phyloP scores from a whole-genome alignment of 2,329 filamentous ascomycete genomes.

The Xylogone sp. region DNA sequence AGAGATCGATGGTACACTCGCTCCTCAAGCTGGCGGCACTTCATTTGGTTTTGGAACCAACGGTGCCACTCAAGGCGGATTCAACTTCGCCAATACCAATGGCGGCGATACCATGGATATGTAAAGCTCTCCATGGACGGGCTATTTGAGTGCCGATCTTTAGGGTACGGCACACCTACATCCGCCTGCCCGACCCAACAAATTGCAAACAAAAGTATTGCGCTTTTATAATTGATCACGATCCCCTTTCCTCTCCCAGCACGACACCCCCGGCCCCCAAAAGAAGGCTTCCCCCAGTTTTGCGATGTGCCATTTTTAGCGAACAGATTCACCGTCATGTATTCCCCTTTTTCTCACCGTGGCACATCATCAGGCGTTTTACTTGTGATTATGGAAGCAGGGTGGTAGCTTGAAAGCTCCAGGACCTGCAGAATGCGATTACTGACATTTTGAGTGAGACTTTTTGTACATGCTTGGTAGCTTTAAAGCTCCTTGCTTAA shows the following conservation, averaged over 20 bases:
- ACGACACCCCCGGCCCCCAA: slow-evolving; percentile 10
- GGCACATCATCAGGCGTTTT: slow-evolving; percentile 28
- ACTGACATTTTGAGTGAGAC: neutral
- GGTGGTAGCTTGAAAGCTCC: slow-evolving; percentile 33
- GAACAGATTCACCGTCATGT: slow-evolving; percentile 34
- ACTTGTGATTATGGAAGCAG: slow-evolving; percentile 12
- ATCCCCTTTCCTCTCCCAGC: slow-evolving; percentile 7
- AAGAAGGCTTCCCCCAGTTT: slow-evolving; percentile 16
- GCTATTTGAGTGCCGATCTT: neutral
- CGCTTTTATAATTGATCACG: neutral
- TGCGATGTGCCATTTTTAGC: slow-evolving; percentile 30
- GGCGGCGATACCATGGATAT: slow-evolving; percentile 72
- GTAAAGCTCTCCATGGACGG: slow-evolving; percentile 42
- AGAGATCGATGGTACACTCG: slow-evolving; percentile 70
- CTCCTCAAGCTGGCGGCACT: slow-evolving; percentile 62
- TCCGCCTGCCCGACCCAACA: neutral
- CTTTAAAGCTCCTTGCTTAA: neutral
- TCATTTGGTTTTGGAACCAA: slow-evolving; percentile 74
- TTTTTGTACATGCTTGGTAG: neutral
- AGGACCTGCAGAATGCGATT: slow-evolving; percentile 6
- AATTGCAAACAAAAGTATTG: neutral
- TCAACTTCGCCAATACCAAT: slow-evolving; percentile 87
- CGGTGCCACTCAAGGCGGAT: slow-evolving; percentile 64
- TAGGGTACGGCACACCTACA: neutral
- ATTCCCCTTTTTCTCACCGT: slow-evolving; percentile 24